Base-by-base conservation (phyloP, 2,329 filamentous ascomycete genomes). In the Cercospora sesami region DNA sequence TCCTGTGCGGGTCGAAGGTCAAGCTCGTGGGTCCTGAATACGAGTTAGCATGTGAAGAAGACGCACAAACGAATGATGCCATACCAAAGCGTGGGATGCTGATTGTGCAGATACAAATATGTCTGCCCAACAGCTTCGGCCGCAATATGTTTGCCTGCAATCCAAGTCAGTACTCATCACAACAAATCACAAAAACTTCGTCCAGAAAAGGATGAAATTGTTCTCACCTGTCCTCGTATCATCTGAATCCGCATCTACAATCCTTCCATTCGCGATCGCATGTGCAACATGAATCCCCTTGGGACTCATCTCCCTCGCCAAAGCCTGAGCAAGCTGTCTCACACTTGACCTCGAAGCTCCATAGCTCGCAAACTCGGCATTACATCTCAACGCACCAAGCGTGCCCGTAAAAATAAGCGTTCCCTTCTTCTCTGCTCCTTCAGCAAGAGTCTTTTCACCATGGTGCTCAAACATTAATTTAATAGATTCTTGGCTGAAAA, bases 251-350 rank as follows among this genome's bases (percentile, higher is more conserved):
- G 83, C 83, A 73, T 87, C 86, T 31, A 78, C 79, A 64, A 88
- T 87, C 0, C 75, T 77, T 0, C 85, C 85, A 73, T 88, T 88
- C 0, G 84, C 85, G 68, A 88, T 85, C 2, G 86, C 81, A 76
- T 89, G 86, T n/a, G 84, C 85, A 3, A 87, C 85, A 75, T 88
- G 85, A 0, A 88, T 76, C 1, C 86, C 86, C 68, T 82, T 83
- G n/a, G 81, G 80, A 70, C 82, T 85, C 77, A 87, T 84, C 75
- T 88, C 86, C 42, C 85, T 82, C 0, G 85, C 85, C 53, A 88
- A 75, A 7, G 81, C 83, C 75, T 87, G 85, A 0, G 85, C 85
- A 12, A 88, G 76, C 76, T 87, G 86, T 42, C 86, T 77, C 6
- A 86, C 84, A 1, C 83, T 83, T 0, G 83, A 79, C 3, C 85